Evolutionary conservation across 106 monocot genomes (phyloP).

Genomic region (Triglochin maritima): DNA sequence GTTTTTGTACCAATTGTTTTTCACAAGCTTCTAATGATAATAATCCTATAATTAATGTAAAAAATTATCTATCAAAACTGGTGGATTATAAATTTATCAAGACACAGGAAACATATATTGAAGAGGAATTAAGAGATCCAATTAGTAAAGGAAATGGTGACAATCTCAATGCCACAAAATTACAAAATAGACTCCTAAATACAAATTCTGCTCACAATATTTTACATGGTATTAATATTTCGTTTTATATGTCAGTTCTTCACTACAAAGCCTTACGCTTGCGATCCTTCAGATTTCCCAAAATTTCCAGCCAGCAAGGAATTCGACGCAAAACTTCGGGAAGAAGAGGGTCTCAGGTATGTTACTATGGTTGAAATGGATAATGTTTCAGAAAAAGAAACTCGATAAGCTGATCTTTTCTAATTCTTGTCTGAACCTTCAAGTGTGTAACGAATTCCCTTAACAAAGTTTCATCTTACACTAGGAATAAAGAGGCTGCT

Average conservation of each 20-base stretch:
- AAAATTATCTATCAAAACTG: not conserved
- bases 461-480: not conserved
- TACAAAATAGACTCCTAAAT: no score
- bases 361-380: not conserved
- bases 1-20: not conserved
- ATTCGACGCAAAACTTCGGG: conserved; percentile 49
- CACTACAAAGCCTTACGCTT: conserved; percentile 28
- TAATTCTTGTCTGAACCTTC: no score
- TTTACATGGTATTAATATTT: not conserved
- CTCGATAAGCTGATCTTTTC: no score
- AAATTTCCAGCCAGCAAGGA: conserved; percentile 76
- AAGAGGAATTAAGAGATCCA: no score
- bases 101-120: no score
- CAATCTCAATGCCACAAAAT: no score
- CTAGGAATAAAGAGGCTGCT: conserved; percentile 12
- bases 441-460: not conserved
- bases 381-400: not conserved
- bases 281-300: conserved; percentile 54
- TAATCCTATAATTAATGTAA: no score
- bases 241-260: conserved; percentile 3
- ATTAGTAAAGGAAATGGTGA: not conserved
- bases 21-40: no score
- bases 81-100: not conserved
- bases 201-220: not conserved
- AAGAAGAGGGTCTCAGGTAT: conserved; percentile 59